Evolutionary conservation across 257 asterid species (phyloP), one percentile per base, ranked within the genome.

Genomic region (Solanum peruvianum): DNA sequence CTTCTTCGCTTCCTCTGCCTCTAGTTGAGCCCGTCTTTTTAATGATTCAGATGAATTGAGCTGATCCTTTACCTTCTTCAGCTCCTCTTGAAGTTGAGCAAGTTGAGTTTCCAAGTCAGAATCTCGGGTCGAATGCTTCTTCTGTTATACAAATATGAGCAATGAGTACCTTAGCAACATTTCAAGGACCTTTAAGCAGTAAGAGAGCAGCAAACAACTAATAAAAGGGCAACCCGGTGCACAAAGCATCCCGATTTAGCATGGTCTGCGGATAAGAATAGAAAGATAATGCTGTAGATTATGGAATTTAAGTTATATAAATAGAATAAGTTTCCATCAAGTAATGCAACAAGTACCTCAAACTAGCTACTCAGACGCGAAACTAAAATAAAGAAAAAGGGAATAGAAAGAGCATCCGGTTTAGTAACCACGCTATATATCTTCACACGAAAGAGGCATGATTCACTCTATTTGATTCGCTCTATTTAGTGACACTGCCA

Each of bases 81-180:
- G 90, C 71, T 96, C 98, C 75, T 92, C 98, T 87, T 92, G 95
- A 85, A 97, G 98, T 86, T 91, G 94, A 76, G 92, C 87, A 58
- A 94, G 88, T 91, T 95, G 96, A 83, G 94, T 67, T 90, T 96
- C 99, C 87, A 97, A 35, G 84, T 95, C 98, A 27, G 93, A 41
- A 29, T 85, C 88, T 85, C 89, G 86, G 86, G 88, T 81, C 37
- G 93, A 82, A 70, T 82, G 91, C 88, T 92, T 97, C 92, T 94
- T 94, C 99, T 97, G 93, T 47, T 27, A 13, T 6, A 25, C 44
- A 86, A 96, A 87, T 10, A 80, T 90, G 96, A 77, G 62, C 23
- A 88, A 92, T 95, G 87, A 96, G 98, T 89, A 90, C 88, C 87
- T 92, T 96, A 33, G 92, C 87, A 91, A 95, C 98, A 87, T 87